Evolutionary conservation across 129 eudicot genomes (phyloP).

Genomic region (Glebionis coronaria): DNA sequence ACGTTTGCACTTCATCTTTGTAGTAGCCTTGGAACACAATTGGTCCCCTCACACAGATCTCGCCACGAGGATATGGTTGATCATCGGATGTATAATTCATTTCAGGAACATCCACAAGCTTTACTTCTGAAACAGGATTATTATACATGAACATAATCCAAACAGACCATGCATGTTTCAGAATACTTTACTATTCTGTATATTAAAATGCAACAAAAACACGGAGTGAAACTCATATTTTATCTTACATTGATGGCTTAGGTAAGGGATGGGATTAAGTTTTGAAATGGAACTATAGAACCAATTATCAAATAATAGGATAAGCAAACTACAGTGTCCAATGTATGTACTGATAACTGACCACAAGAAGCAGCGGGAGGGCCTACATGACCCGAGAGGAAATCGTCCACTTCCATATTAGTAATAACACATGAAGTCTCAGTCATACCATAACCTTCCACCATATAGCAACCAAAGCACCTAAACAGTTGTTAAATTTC

Average conservation of each 20-base stretch:
- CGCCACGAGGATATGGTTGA: slow-evolving; percentile 91
- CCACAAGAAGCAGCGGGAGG: slow-evolving; percentile 78
- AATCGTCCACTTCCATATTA: slow-evolving; percentile 47
- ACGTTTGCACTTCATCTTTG: slow-evolving; percentile 91
- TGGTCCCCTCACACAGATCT: slow-evolving; percentile 87
- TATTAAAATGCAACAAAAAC: too few relatives aligned
- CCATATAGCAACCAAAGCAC: slow-evolving; percentile 69
- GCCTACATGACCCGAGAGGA: slow-evolving; percentile 73
- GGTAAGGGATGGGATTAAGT: too few relatives aligned
- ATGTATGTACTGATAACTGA: slow-evolving; percentile 29
- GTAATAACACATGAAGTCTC: slow-evolving; percentile 70
- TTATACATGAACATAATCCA: background rate
- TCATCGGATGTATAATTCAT: slow-evolving; percentile 85
- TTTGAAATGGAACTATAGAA: too few relatives aligned
- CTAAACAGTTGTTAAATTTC: slow-evolving; percentile 34
- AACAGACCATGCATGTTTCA: background rate
- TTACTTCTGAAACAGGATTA: slow-evolving; percentile 51
- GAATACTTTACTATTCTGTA: too few relatives aligned
- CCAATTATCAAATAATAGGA: background rate
- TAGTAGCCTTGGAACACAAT: slow-evolving; percentile 80
- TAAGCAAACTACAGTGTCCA: background rate
- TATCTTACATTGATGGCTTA: too few relatives aligned
- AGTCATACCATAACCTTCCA: slow-evolving; percentile 91
- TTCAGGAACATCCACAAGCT: slow-evolving; percentile 93
- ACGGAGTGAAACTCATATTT: too few relatives aligned